Base-by-base conservation (phyloP, 306 rosid genomes). In the Trifolium repens region DNA sequence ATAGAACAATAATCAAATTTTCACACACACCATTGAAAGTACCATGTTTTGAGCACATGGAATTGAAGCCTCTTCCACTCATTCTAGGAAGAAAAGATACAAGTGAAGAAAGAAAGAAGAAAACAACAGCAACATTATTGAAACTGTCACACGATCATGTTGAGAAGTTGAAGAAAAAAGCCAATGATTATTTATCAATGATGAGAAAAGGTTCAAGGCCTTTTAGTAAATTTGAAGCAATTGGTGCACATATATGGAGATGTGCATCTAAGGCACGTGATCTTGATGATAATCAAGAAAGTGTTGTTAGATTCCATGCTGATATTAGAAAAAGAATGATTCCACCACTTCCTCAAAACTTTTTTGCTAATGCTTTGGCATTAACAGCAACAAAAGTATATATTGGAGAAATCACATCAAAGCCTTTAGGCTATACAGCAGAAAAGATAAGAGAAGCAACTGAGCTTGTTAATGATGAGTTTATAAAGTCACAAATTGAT, bases 231-330 rank as follows among this genome's bases (percentile, higher is more conserved):
- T 78, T 4, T 13, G 76, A 71, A 71, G 37, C 46, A 19, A 55
- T 71, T 35, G 24, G 7, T 19, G 76, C 76, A 17, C 76, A 72
- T 57, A 40, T 72, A 39, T 72, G 76, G 67, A 72, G 67, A 40
- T 72, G 76, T 72, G 76, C 67, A 40, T 72, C 54, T 0, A 79
- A 72, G 60, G 82, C 82, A 10, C 78, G 60, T 0, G 54, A 72
- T 2, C 76, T 72, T 5, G 55, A 72, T 4, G 11, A 72, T 4
- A 43, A 73, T 2, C 77, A 73, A 46, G 63, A 68, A 40, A 55
- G 63, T 3, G 14, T 44, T 2, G 43, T 72, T 17, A 24, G 52
- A 5, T 4, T 72, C 13, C 10, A 43, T 30, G 77, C 7, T 10
- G 47, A 37, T 3, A n/a, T 71, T 1, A 70, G 77, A 7, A 57